Evolutionary conservation across 1,284 basidiomycete genomes (phyloP).

Genomic region (Rhodotorula sp.): DNA sequence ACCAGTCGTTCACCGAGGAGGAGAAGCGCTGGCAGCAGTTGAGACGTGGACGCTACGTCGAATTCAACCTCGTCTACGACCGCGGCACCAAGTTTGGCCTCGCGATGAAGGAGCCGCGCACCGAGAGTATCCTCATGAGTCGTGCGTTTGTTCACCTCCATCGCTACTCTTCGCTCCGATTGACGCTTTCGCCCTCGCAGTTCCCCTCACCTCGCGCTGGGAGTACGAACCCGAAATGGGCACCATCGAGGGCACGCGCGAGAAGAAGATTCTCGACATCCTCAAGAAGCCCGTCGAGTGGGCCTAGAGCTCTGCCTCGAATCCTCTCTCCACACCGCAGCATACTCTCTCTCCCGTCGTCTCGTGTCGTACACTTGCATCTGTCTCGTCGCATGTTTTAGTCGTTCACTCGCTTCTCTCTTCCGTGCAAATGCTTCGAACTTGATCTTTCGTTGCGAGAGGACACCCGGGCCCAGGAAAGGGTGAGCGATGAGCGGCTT

Average conservation of each 20-base stretch:
- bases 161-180: neutral
- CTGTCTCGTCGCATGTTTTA: neutral
- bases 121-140: constrained; percentile 91
- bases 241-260: constrained; percentile 63
- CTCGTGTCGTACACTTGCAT: neutral
- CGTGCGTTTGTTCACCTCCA: constrained; percentile 33
- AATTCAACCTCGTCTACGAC: constrained; percentile 91
- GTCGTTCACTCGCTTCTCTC: neutral
- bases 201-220: constrained; percentile 88
- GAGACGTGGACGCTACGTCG: constrained; percentile 83
- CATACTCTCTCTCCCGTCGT: neutral
- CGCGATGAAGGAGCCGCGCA: constrained; percentile 81
- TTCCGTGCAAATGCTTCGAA: neutral
- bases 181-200: constrained; percentile 33
- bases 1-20: constrained; percentile 60
- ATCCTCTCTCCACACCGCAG: neutral
- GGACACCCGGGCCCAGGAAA: neutral
- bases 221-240: constrained; percentile 87
- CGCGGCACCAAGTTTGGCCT: constrained; percentile 66
- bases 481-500: neutral
- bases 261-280: constrained; percentile 67
- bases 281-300: constrained; percentile 69
- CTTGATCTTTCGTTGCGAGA: too few relatives aligned
- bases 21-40: constrained; percentile 83
- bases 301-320: constrained; percentile 51